These are phyloP conservation scores for Schoenoplectus triqueter DNA, from an alignment of 202 grass and related monocot genomes.

Conservation along the genomic window DNA sequence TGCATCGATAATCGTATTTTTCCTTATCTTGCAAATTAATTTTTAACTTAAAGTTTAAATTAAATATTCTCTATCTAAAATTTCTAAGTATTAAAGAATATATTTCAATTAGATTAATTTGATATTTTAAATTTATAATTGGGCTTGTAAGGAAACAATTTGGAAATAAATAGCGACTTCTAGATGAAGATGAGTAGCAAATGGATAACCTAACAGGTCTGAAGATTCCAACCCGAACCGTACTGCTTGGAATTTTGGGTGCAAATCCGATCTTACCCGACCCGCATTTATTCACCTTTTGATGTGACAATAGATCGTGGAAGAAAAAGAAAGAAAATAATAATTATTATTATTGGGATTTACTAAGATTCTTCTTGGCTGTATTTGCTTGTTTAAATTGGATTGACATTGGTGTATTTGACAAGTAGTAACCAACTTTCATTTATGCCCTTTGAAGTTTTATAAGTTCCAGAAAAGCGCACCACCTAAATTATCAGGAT, in stretches of 20 bases:
- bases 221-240: not conserved
- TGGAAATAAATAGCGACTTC: not conserved
- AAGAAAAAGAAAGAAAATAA: not conserved
- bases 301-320: not conserved
- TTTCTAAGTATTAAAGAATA: no score
- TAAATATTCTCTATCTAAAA: no score
- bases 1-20: no score
- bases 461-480: not conserved
- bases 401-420: not conserved
- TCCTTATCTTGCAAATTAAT: no score
- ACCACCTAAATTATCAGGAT: not conserved
- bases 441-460: not conserved
- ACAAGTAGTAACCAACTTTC: conserved; percentile 4
- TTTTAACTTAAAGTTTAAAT: no score
- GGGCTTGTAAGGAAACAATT: not conserved
- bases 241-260: not conserved
- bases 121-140: not conserved
- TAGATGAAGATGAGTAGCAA: not conserved
- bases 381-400: not conserved
- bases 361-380: not conserved
- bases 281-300: not conserved
- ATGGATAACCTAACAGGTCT: not conserved
- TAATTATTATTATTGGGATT: not conserved
- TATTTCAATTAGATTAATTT: not conserved
- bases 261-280: not conserved